Conservation (phyloP, 75 land plant genomes). For the Ceratopteris richardii region DNA sequence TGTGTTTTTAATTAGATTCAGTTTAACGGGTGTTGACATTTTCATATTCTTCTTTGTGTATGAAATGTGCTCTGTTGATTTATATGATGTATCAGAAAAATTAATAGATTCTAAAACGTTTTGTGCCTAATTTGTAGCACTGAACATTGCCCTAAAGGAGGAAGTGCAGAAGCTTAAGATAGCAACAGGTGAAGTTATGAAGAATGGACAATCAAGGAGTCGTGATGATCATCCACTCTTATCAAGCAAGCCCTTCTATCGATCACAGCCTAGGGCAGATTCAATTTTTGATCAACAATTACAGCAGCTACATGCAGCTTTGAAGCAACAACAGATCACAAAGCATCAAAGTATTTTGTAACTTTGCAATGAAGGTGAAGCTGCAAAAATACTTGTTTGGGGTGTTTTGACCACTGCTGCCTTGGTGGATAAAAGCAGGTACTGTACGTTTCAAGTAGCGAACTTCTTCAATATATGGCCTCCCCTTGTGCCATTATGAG, state of each 20-base stretch:
- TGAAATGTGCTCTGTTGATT: no score
- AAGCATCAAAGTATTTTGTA: conserved; percentile 1
- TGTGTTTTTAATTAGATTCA: no score
- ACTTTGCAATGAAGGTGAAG: no score
- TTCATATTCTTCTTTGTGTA: no score
- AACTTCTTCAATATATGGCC: no score
- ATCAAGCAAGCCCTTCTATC: conserved; percentile 1
- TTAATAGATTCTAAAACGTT: neutral
- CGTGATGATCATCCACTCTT: neutral
- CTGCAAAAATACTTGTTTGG: no score
- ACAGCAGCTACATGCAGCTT: neutral
- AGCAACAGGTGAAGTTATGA: conserved; percentile 41
- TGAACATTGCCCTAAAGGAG: conserved; percentile 69
- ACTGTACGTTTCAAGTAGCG: no score
- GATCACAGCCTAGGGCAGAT: neutral
- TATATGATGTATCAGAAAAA: no score
- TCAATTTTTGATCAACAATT: neutral
- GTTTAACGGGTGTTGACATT: no score
- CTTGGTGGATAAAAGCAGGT: no score
- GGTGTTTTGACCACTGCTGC: no score
- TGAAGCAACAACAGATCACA: neutral
- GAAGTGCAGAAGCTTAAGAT: conserved; percentile 74
- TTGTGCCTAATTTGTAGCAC: conserved; percentile 32
- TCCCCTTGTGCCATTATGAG: no score
- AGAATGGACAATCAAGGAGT: conserved; percentile 5